These are phyloP conservation scores for Sporodiniella umbellata DNA, from an alignment of 371 early-diverging fungal genomes.

Conservation along the genomic window DNA sequence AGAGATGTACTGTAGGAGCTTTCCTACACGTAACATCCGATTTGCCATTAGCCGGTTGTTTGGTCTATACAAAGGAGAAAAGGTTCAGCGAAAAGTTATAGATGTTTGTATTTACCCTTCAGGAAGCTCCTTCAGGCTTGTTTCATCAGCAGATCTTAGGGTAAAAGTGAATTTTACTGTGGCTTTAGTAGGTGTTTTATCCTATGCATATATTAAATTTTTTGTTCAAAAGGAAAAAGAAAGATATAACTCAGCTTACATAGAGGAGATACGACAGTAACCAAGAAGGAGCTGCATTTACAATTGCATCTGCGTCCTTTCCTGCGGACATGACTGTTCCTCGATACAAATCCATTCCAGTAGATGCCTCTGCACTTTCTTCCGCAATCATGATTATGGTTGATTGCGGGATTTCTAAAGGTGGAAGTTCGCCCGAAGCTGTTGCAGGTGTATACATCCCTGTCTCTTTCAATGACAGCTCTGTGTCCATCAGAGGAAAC, in stretches of 20 bases:
- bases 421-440: constrained; percentile 55
- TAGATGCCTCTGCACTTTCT: constrained; percentile 75
- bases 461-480: neutral
- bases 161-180: constrained; percentile 82
- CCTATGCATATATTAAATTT: constrained; percentile 41
- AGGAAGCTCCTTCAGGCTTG: constrained; percentile 57
- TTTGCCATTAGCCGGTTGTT: constrained; percentile 80
- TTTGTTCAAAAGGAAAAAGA: too few species aligned
- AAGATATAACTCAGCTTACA: too few species aligned
- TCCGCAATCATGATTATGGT: constrained; percentile 75
- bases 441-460: constrained; percentile 45
- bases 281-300: constrained; percentile 55
- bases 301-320: constrained; percentile 42
- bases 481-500: too few species aligned
- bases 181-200: constrained; percentile 67
- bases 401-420: constrained; percentile 58
- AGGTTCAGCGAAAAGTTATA: too few species aligned
- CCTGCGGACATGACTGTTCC: constrained; percentile 63
- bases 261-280: constrained; percentile 57
- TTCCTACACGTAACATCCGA: constrained; percentile 80
- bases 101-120: constrained; percentile 44
- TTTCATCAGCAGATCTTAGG: constrained; percentile 61
- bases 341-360: constrained; percentile 71
- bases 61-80: constrained; percentile 25
- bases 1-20: constrained; percentile 78